Conservation (phyloP, 1,139 yeast genomes). For the Candida gigantensis region DNA sequence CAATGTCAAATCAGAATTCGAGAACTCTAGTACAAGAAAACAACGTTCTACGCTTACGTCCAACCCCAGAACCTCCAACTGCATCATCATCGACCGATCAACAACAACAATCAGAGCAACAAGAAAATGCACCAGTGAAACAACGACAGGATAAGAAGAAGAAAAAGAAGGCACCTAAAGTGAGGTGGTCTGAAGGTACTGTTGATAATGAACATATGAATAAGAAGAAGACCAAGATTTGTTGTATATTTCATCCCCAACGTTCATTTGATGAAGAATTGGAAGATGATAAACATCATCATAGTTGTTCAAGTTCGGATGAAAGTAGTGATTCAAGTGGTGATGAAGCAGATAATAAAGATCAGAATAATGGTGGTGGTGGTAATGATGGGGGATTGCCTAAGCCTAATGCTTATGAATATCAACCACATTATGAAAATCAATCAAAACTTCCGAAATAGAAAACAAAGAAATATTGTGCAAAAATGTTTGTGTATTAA, state of each 20-base stretch:
- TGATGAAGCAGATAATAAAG: conserved; percentile 17
- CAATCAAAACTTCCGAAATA: conserved; percentile 17
- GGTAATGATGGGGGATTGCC: too few relatives aligned
- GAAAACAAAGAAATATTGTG: background rate
- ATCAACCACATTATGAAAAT: conserved; percentile 63
- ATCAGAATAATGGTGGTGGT: conserved; percentile 16
- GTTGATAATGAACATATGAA: conserved; percentile 87
- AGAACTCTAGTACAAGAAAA: conserved; percentile 6
- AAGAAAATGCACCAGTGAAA: background rate
- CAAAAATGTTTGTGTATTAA: too few relatives aligned
- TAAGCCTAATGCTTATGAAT: conserved; percentile 73
- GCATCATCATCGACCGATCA: conserved; percentile 2
- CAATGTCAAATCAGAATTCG: conserved; percentile 4
- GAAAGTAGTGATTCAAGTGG: conserved; percentile 39
- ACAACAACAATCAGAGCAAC: conserved; percentile 1
- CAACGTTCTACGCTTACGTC: conserved; percentile 8
- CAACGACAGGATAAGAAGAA: conserved; percentile 18
- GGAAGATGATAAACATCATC: conserved; percentile 10
- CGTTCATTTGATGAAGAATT: conserved; percentile 62
- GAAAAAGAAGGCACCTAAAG: conserved; percentile 46
- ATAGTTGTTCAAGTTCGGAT: conserved; percentile 37
- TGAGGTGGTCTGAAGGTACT: conserved; percentile 83
- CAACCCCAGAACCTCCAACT: conserved; percentile 7
- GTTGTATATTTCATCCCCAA: conserved; percentile 92
- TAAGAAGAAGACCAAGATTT: conserved; percentile 87